Evolutionary conservation across 768 basidiomycete species (phyloP).

Genomic region (Pulveroboletus sp.): DNA sequence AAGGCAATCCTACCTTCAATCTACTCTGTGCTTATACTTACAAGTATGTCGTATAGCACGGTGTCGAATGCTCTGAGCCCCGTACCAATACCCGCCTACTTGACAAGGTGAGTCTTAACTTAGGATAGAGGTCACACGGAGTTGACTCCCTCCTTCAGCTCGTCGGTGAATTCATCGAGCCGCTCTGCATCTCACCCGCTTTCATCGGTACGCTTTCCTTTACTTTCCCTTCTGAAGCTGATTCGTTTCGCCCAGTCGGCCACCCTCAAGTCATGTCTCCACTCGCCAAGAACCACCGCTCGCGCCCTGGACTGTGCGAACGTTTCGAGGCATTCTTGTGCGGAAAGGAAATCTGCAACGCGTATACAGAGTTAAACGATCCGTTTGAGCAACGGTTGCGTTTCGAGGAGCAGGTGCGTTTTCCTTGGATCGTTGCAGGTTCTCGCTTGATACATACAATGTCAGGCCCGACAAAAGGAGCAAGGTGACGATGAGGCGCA

Average conservation of each 20-base stretch:
- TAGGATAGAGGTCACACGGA: neutral
- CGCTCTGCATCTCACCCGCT: conserved; percentile 90
- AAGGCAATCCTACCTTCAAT: conserved; percentile 50
- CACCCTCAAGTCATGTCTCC: conserved; percentile 99
- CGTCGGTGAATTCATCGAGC: conserved; percentile 97
- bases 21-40: neutral
- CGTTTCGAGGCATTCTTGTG: conserved; percentile 99
- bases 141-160: conserved; percentile 45
- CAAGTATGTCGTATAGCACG: conserved; percentile 52
- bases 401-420: conserved; percentile 84
- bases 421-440: neutral
- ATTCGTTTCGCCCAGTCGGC: conserved; percentile 53
- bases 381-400: conserved; percentile 93
- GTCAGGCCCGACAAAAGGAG: conserved; percentile 83
- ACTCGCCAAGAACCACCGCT: conserved; percentile 96
- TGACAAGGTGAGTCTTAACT: conserved; percentile 64
- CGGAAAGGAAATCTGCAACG: conserved; percentile 97
- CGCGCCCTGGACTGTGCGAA: conserved; percentile 94
- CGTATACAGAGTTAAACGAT: conserved; percentile 99
- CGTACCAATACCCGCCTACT: conserved; percentile 91
- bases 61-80: conserved; percentile 94
- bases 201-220: conserved; percentile 68
- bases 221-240: neutral
- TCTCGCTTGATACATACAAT: neutral
- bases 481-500: conserved; percentile 98